A percentile compares a stretch with the other conserved stretches of the same genome.
These are phyloP conservation scores for Sclerotinia trifoliorum DNA, from an alignment of 2,329 filamentous ascomycete species.

Conservation along the genomic window DNA sequence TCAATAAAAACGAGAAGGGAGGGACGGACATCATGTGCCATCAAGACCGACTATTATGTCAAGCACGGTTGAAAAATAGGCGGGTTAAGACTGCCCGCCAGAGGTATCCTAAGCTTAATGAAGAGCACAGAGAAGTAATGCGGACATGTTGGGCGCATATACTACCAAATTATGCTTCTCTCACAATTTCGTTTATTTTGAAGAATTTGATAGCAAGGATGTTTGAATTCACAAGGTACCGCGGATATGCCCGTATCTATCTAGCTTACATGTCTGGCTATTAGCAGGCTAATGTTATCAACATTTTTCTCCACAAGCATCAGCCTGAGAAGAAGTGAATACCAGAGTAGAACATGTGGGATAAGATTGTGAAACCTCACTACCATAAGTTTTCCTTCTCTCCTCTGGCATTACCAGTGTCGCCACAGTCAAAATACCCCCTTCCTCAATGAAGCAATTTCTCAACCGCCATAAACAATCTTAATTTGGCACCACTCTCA, in stretches of 20 bases:
- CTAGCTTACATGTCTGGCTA: background rate
- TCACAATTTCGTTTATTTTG: background rate
- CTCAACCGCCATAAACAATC: constrained; percentile 15
- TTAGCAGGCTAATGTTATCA: background rate
- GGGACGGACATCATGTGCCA: too few species aligned
- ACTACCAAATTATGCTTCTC: background rate
- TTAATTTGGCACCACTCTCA: constrained; percentile 20
- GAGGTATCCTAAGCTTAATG: too few species aligned
- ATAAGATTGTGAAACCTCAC: constrained; percentile 11
- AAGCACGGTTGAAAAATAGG: too few species aligned
- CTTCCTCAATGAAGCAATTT: constrained; percentile 17
- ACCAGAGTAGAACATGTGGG: background rate
- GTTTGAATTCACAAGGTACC: constrained; percentile 14
- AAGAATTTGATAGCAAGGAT: background rate
- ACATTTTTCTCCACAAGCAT: background rate
- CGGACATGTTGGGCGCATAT: too few species aligned
- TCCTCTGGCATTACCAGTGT: background rate
- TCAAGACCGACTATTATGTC: too few species aligned
- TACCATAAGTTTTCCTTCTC: constrained; percentile 9
- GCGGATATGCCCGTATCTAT: constrained; percentile 14
- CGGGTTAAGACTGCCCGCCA: too few species aligned
- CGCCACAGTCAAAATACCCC: constrained; percentile 8
- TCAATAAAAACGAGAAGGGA: background rate
- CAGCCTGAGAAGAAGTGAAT: background rate
- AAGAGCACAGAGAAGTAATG: too few species aligned